phyloP scores from a whole-genome alignment of 176 grass and related monocot genomes.

The Puccinellia tenuiflora region DNA sequence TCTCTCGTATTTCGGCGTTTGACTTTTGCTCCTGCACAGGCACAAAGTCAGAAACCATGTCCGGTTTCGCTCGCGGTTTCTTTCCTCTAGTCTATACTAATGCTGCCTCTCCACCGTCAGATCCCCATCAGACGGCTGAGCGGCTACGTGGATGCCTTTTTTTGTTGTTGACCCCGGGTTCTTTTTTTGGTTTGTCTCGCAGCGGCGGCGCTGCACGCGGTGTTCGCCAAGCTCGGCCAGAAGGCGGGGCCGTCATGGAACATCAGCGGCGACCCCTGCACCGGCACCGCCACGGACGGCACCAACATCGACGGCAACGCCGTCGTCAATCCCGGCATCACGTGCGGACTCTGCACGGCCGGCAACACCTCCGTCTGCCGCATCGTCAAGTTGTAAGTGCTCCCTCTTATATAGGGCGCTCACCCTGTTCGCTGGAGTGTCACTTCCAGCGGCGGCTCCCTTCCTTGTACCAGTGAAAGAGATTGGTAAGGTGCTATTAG shows the following conservation, averaged over 20 bases:
- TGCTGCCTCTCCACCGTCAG: too few species aligned
- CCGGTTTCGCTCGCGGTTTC: background rate
- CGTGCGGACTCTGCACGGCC: conserved; percentile 40
- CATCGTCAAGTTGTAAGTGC: conserved; percentile 51
- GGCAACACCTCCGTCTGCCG: conserved; percentile 53
- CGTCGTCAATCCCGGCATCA: conserved; percentile 54
- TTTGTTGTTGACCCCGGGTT: background rate
- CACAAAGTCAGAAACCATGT: background rate
- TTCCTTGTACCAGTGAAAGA: background rate
- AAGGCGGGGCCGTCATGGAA: conserved; percentile 54
- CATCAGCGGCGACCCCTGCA: conserved; percentile 87
- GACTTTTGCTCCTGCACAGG: background rate
- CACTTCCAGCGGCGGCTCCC: background rate
- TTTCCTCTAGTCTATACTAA: background rate
- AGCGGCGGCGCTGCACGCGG: conserved; percentile 65
- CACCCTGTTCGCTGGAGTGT: conserved; percentile 1
- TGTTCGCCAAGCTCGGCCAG: conserved; percentile 45
- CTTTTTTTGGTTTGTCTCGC: background rate
- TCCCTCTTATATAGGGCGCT: too few species aligned
- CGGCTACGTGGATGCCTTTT: background rate
- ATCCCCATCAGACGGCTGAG: background rate
- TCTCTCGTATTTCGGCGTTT: background rate
- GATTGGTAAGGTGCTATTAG: background rate
- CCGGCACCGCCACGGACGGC: conserved; percentile 51
- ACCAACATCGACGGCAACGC: conserved; percentile 22